Evolutionary conservation across 139 green algal genomes (phyloP), one percentile per base, ranked within the genome.

Genomic region (Gonium pectorale): DNA sequence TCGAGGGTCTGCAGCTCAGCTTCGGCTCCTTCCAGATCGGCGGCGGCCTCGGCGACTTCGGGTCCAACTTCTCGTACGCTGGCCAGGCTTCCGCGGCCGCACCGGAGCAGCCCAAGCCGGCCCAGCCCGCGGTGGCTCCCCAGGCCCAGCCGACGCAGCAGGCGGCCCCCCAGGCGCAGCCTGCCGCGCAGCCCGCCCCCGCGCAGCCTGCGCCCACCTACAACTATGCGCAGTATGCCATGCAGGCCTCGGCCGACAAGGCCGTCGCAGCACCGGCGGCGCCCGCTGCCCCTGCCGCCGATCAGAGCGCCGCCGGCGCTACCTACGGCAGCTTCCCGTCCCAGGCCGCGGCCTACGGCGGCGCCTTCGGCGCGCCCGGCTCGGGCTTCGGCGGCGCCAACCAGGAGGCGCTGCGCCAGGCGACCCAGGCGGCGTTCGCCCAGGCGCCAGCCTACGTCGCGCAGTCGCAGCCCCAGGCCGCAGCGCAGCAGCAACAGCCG

Each of bases 11-110:
- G 68, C 81, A 90, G 75, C 67, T 90, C 9, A 88, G 73, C 35
- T 90, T 90, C 46, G 87, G 87, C 37, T 80, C 86, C 37, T 90
- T 90, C 75, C 69, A 64, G 9, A 69, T 90, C 26, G 86, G 81
- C 75, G 77, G 77, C 9, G 77, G 60, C 29, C 77, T 83, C 19
- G 77, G 67, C 29, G 81, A 90, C 38, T 90, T 90, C 52, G 87
- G 87, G 17, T n/a, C 81, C 26, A 81, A 81, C 49, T 90, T 90
- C 67, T 70, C 49, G 9, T 82, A 82, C 60, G 44, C 44, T 41
- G 56, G 27, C 40, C 56, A 71, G 51, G 24, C 33, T 2, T n/a
- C n/a, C n/a, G n/a, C n/a, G n/a, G n/a, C n/a, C n/a, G n/a, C n/a
- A n/a, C n/a, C n/a, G n/a, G n/a, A n/a, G n/a, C n/a, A n/a, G n/a